Conservation (phyloP, 2,329 filamentous ascomycete genomes). For the Aspergillus awamori region DNA sequence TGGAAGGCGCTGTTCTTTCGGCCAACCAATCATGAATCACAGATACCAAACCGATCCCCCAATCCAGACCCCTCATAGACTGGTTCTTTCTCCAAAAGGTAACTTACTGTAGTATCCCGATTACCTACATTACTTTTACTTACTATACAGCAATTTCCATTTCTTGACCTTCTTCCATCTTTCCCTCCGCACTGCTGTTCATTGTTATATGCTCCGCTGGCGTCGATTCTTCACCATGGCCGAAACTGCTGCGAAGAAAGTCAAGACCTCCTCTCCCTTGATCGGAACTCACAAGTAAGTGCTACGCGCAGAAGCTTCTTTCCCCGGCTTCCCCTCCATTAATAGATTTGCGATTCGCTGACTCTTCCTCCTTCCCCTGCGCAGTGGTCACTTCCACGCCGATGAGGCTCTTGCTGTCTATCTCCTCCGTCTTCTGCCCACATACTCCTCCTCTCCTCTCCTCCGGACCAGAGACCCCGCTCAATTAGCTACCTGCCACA, state of each 20-base stretch:
- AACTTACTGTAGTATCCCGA: background rate
- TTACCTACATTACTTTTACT: background rate
- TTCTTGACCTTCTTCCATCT: background rate
- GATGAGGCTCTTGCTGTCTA: conserved; percentile 97
- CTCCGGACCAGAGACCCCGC: conserved; percentile 85
- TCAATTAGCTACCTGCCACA: conserved; percentile 79
- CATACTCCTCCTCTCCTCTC: conserved; percentile 73
- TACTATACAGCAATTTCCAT: background rate
- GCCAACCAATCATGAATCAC: background rate
- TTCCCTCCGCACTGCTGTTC: background rate
- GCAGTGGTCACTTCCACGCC: conserved; percentile 91
- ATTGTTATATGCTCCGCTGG: conserved; percentile 37
- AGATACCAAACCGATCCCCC: background rate
- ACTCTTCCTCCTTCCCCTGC: background rate
- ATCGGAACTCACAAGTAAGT: conserved; percentile 86
- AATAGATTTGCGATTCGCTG: conserved; percentile 12
- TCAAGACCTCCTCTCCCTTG: conserved; percentile 72
- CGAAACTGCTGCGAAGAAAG: conserved; percentile 74
- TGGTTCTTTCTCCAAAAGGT: background rate
- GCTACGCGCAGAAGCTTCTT: background rate
- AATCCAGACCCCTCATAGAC: background rate
- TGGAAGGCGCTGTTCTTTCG: background rate
- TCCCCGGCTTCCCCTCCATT: background rate
- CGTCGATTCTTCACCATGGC: conserved; percentile 61
- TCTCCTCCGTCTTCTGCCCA: conserved; percentile 85